Evolutionary conservation across 73 alveolate species (phyloP).

Genomic region (Tetrahymena malaccensis): DNA sequence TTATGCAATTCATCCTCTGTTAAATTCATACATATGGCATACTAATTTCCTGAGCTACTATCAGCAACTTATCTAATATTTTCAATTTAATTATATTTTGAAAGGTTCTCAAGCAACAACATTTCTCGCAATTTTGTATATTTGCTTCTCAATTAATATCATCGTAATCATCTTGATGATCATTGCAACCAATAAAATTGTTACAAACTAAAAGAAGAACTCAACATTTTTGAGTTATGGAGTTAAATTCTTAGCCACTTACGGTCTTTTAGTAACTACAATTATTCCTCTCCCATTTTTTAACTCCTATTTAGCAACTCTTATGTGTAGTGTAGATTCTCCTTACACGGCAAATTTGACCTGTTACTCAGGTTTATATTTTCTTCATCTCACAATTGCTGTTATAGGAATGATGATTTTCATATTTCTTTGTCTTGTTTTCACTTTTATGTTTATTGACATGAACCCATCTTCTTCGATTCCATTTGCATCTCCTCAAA

Average conservation of each 20-base stretch:
- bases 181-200: neutral
- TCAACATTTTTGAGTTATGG: neutral
- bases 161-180: neutral
- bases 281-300: neutral
- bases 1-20: neutral
- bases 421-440: neutral
- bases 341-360: neutral
- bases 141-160: neutral
- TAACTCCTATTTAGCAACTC: neutral
- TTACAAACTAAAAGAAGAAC: neutral
- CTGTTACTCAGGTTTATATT: neutral
- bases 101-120: neutral
- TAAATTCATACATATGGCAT: neutral
- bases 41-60: neutral
- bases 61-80: neutral
- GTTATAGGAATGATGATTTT: neutral
- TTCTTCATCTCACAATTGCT: neutral
- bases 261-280: neutral
- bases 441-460: neutral
- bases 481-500: neutral
- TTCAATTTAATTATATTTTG: neutral
- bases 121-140: neutral
- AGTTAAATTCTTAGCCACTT: neutral
- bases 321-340: neutral
- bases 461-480: neutral